These are phyloP conservation scores for Clitoria ternatea DNA, from an alignment of 306 rosid genomes.

Conservation along the genomic window DNA sequence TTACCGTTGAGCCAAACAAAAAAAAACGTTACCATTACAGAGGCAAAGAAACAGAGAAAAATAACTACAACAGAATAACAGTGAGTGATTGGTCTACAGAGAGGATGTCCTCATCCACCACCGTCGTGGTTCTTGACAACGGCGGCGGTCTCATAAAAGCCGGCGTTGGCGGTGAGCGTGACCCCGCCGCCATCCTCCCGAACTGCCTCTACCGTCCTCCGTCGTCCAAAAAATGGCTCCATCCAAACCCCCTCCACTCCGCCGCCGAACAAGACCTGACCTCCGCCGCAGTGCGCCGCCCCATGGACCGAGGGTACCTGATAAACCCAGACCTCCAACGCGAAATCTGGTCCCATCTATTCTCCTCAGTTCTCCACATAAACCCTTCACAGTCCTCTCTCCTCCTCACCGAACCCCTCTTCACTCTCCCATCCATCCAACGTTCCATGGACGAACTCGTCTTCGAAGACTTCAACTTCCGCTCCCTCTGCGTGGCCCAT, in stretches of 20 bases:
- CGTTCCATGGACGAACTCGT: constrained; percentile 79
- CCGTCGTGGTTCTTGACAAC: constrained; percentile 80
- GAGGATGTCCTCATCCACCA: constrained; percentile 38
- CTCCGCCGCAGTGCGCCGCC: constrained; percentile 89
- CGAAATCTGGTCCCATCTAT: constrained; percentile 88
- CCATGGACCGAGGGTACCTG: constrained; percentile 84
- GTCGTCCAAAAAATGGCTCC: constrained; percentile 83
- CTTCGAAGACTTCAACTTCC: constrained; percentile 84
- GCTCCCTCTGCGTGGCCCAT: constrained; percentile 65
- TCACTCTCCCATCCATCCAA: constrained; percentile 77
- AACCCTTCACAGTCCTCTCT: constrained; percentile 65
- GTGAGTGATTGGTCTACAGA: neutral
- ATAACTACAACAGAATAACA: too few species aligned
- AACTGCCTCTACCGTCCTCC: constrained; percentile 73
- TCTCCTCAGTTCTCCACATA: constrained; percentile 61
- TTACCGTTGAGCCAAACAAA: too few species aligned
- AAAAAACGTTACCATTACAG: too few species aligned
- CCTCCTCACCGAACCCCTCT: constrained; percentile 84
- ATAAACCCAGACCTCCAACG: constrained; percentile 91
- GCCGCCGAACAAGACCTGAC: constrained; percentile 65
- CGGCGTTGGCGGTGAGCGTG: constrained; percentile 73
- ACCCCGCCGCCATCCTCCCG: constrained; percentile 64
- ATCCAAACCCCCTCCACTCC: constrained; percentile 44
- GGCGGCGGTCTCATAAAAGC: constrained; percentile 93
- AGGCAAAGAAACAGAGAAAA: too few species aligned